Conservation (phyloP, 2,329 filamentous ascomycete species). For the Neopestalotiopsis clavispora region DNA sequence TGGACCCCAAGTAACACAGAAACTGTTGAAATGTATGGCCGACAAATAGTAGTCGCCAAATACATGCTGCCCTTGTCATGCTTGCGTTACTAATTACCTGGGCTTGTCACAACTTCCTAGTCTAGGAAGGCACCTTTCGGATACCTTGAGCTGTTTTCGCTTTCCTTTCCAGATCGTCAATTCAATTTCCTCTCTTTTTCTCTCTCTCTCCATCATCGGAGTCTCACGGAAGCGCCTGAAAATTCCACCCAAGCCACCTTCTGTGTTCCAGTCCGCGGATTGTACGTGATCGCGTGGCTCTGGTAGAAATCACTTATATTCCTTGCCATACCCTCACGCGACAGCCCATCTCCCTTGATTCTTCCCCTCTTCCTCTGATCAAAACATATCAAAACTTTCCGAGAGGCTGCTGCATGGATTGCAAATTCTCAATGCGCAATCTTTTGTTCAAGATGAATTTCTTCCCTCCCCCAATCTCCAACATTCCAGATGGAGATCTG, state of each 20-base stretch:
- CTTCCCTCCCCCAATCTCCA: constrained; percentile 27
- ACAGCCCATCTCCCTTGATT: neutral
- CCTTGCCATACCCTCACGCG: neutral
- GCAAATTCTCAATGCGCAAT: neutral
- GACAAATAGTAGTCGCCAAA: neutral
- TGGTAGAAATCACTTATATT: neutral
- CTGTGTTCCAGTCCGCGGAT: neutral
- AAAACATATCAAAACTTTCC: neutral
- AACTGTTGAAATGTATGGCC: neutral
- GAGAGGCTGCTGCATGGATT: neutral
- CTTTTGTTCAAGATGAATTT: constrained; percentile 24
- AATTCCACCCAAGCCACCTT: neutral
- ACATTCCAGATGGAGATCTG: constrained; percentile 35
- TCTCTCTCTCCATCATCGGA: neutral
- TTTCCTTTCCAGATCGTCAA: neutral
- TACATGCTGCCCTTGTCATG: neutral
- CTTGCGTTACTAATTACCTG: neutral
- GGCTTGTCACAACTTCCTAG: neutral
- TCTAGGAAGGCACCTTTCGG: neutral
- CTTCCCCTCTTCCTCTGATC: neutral
- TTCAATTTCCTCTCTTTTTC: neutral
- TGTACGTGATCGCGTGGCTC: neutral
- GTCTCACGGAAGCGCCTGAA: neutral
- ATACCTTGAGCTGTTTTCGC: neutral
- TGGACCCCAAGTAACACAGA: neutral